These are phyloP conservation scores for Lactifluus subvellereus DNA, from an alignment of 768 basidiomycete species.

Conservation along the genomic window DNA sequence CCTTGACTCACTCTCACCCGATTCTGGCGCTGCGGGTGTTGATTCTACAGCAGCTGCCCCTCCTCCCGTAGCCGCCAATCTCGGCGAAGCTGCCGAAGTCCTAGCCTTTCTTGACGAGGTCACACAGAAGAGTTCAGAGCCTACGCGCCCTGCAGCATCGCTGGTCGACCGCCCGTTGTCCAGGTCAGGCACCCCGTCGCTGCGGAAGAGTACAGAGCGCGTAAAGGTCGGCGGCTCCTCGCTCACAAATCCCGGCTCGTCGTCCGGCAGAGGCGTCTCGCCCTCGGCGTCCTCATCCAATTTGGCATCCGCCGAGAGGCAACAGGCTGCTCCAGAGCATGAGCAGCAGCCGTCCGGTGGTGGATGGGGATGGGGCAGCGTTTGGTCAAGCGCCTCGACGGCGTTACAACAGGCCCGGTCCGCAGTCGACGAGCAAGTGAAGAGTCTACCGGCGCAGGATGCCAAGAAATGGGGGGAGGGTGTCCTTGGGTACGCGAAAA, in stretches of 20 bases:
- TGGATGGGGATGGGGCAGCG: constrained; percentile 77
- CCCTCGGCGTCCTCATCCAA: constrained; percentile 30
- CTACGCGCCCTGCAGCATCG: constrained; percentile 53
- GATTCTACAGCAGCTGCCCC: constrained; percentile 23
- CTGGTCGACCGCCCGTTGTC: constrained; percentile 54
- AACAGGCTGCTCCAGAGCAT: constrained; percentile 18
- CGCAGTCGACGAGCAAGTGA: constrained; percentile 91
- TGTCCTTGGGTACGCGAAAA: constrained; percentile 79
- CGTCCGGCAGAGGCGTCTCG: constrained; percentile 31
- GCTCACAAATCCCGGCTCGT: constrained; percentile 35
- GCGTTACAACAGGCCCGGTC: constrained; percentile 83
- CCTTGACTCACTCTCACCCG: constrained; percentile 66
- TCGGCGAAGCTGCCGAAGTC: constrained; percentile 73
- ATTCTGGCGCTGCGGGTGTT: constrained; percentile 25
- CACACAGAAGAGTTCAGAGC: constrained; percentile 83
- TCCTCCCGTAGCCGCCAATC: constrained; percentile 33
- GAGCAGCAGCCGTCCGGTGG: constrained; percentile 27
- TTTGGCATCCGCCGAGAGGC: constrained; percentile 19
- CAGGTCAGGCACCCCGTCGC: constrained; percentile 62
- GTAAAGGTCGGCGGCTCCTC: constrained; percentile 53
- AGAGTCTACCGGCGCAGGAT: constrained; percentile 78
- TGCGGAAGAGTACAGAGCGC: constrained; percentile 72
- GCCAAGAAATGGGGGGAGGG: constrained; percentile 86
- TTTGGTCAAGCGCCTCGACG: constrained; percentile 84
- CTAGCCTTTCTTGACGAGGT: constrained; percentile 94